phyloP scores from a whole-genome alignment of 768 basidiomycete genomes.

The Lactarius pseudohatsudake region DNA sequence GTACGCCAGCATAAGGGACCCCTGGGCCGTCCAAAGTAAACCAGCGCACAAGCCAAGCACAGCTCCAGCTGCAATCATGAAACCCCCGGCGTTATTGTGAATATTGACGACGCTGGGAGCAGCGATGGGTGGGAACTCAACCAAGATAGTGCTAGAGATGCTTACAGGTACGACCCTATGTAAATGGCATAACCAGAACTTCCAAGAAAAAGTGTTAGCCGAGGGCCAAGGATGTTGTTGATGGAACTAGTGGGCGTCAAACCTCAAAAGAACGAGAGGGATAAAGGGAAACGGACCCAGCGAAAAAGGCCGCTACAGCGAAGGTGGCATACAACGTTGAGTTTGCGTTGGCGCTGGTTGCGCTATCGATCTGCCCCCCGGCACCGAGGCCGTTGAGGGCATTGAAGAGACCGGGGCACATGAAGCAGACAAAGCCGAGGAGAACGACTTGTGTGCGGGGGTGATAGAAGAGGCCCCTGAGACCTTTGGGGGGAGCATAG shows the following conservation, averaged over 20 bases:
- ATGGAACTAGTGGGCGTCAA: constrained; percentile 50
- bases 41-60: constrained; percentile 71
- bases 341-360: constrained; percentile 68
- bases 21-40: constrained; percentile 81
- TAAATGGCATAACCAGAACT: constrained; percentile 75
- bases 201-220: constrained; percentile 70
- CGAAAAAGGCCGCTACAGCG: constrained; percentile 61
- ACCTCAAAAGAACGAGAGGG: not conserved
- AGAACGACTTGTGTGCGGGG: constrained; percentile 58
- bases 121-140: not conserved
- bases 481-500: constrained; percentile 50
- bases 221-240: constrained; percentile 79
- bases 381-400: constrained; percentile 77
- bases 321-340: constrained; percentile 67
- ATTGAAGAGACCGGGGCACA: constrained; percentile 70
- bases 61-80: constrained; percentile 71
- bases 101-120: constrained; percentile 62
- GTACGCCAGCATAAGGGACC: constrained; percentile 82
- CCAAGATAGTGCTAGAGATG: not conserved
- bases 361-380: constrained; percentile 68
- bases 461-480: constrained; percentile 58
- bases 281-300: constrained; percentile 52
- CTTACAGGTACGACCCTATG: constrained; percentile 71
- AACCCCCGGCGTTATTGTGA: constrained; percentile 56
- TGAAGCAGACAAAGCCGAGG: constrained; percentile 67